Conservation (phyloP, 2,329 filamentous ascomycete species). For the Incumbomyces lentus region DNA sequence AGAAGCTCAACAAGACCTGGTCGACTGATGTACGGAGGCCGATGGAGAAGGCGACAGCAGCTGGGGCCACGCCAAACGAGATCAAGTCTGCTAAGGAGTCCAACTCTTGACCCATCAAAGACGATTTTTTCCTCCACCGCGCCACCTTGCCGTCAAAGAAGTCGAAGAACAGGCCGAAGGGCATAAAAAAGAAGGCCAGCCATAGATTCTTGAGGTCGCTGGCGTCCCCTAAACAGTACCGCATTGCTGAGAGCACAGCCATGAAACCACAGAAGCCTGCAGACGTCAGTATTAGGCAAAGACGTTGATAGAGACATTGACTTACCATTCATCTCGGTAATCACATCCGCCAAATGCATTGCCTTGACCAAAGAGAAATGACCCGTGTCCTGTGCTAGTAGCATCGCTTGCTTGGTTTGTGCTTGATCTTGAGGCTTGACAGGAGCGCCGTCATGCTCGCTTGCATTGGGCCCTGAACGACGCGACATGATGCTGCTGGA, state of each 20-base stretch:
- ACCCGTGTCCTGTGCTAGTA: conserved; percentile 37
- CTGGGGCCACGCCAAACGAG: conserved; percentile 87
- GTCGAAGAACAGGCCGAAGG: conserved; percentile 91
- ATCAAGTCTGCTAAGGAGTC: conserved; percentile 93
- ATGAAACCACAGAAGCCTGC: conserved; percentile 54
- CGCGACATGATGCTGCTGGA: conserved; percentile 17
- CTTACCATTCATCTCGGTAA: conserved; percentile 41
- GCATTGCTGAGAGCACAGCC: conserved; percentile 90
- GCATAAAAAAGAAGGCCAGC: conserved; percentile 75
- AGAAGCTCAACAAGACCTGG: conserved; percentile 70
- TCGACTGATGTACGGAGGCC: conserved; percentile 77
- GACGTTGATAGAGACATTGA: background rate
- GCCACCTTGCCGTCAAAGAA: conserved; percentile 97
- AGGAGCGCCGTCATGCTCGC: conserved; percentile 10
- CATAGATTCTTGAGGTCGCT: conserved; percentile 60
- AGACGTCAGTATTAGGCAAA: conserved; percentile 8
- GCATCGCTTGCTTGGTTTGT: conserved; percentile 40
- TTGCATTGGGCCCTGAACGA: conserved; percentile 15
- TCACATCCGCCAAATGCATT: conserved; percentile 40
- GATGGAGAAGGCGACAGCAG: conserved; percentile 76
- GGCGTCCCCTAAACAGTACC: conserved; percentile 73
- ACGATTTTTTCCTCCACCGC: conserved; percentile 92
- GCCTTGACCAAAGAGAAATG: conserved; percentile 43
- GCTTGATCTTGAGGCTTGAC: conserved; percentile 23
- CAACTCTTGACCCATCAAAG: conserved; percentile 93